phyloP scores from a whole-genome alignment of 768 basidiomycete genomes.

The Heimioporus sp. region DNA sequence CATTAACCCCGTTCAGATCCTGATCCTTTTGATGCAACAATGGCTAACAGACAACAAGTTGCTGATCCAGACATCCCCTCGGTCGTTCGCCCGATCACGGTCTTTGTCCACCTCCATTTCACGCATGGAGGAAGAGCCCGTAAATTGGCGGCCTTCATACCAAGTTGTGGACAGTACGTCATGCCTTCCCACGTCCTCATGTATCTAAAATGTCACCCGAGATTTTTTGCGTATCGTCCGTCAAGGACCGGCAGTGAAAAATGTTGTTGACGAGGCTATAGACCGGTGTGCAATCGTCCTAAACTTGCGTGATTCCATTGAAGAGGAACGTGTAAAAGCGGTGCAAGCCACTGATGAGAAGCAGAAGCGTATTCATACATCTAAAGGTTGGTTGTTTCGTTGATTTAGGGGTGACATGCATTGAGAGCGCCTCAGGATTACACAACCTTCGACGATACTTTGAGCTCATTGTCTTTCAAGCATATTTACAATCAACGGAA shows the following conservation, averaged over 20 bases:
- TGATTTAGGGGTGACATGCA: not conserved
- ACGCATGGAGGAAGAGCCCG: conserved; percentile 27
- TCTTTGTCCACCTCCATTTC: conserved; percentile 41
- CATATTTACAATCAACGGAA: conserved; percentile 78
- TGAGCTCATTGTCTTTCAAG: conserved; percentile 83
- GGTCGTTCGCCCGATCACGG: conserved; percentile 33
- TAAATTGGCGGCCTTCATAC: conserved; percentile 60
- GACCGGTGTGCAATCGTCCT: conserved; percentile 81
- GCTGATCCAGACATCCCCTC: conserved; percentile 32
- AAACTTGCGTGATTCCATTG: conserved; percentile 88
- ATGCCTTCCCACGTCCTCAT: not conserved
- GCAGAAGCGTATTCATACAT: conserved; percentile 61
- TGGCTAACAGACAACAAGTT: conserved; percentile 59
- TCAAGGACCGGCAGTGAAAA: conserved; percentile 84
- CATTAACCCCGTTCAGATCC: conserved; percentile 46
- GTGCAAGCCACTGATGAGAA: conserved; percentile 75
- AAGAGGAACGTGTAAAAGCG: conserved; percentile 72
- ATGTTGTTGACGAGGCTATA: conserved; percentile 81
- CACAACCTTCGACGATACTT: conserved; percentile 85
- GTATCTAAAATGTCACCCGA: conserved; percentile 28
- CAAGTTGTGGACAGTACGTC: conserved; percentile 86
- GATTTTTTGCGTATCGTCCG: conserved; percentile 84
- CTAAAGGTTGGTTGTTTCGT: conserved; percentile 54
- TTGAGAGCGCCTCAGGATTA: conserved; percentile 46
- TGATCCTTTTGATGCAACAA: conserved; percentile 78